Evolutionary conservation across 2,329 filamentous ascomycete genomes (phyloP), one percentile per base, ranked within the genome.

Genomic region (Diplodia sapinea): DNA sequence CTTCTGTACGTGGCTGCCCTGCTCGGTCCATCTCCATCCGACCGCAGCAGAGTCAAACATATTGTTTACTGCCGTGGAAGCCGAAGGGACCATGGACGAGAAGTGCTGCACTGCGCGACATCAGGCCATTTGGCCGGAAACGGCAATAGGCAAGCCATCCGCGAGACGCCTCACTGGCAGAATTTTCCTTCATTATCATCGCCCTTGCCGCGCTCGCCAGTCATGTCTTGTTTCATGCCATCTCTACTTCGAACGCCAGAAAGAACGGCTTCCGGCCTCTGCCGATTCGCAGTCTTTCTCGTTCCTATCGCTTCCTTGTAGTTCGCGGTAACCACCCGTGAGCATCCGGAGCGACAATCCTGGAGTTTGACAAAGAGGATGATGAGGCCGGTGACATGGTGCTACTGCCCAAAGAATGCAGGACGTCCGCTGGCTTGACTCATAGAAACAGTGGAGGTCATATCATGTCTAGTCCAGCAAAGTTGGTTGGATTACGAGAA

Each of bases 41-140:
- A 36, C 33, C 33, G 8, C 31, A 7, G 8, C 31, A 33, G 31
- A 8, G 31, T 33, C 31, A 8, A 50, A n/a, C n/a, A 50, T 50
- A 6, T 50, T 50, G 47, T 50, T 50, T 17, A 17, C 38, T 43
- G 15, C 23, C 5, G 38, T 17, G 38, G 5, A 43, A 17, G 38
- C 13, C 13, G 15, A 6, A 26, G 23, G 23, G 23, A 26, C 23
- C 23, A 26, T 26, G 23, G 23, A 26, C 23, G 23, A 26, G 23
- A 26, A 26, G 23, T 26, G 38, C 23, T 51, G 52, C 20, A 20
- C 52, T 56, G 52, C 52, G 31, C 29, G n/a, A 56, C 52, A 56
- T 56, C 52, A 56, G 38, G 52, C 52, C 17, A 56, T 56, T 56
- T 47, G 9, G 52, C 52, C 52, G 12, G 31, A 56, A n/a, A 47